Evolutionary conservation across 495 filamentous ascomycete species (phyloP), one percentile per base, ranked within the genome.

Genomic region (Cudoniella acicularis): DNA sequence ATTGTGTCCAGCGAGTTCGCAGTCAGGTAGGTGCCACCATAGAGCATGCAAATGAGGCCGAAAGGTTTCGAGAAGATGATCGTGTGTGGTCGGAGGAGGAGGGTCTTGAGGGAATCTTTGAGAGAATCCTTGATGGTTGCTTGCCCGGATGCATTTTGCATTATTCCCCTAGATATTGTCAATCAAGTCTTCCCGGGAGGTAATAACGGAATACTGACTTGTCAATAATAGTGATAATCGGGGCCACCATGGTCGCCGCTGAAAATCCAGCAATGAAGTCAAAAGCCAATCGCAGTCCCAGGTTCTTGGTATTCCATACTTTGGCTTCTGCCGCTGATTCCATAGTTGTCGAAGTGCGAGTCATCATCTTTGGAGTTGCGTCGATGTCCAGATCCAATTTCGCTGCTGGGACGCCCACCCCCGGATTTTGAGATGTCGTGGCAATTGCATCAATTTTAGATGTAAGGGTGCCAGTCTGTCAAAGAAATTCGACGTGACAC

Each of bases 101-200:
- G 81, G 26, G 80, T 77, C 8, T 67, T 71, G 52, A 94, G 69
- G 36, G 87, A 88, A 62, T 71, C 68, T 55, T 77, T 80, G 64
- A 96, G 75, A 48, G 89, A 92, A 49, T 74, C 69, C 48, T 72
- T 71, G 58, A 97, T 85, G n/a, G 87, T 80, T 61, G 80, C 79
- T 55, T 86, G 83, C 64, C 91, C 92, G 43, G 90, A 91, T 16
- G 93, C 90, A 75, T 96, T 96, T 74, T 97, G 92, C 73, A 97
- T 96, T 66, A 98, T 96, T 10, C 86, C 90, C 53, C 91, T 96
- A 65, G 24, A 50, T 60, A 24, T 27, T 40, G 57, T 72, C 54
- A 70, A 64, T 51, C 30, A 45, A 43, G 41, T 49, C 25, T 54
- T 57, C 25, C 51, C 16, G 36, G 25, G 51, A 48, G 46, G 54